Evolutionary conservation across 768 basidiomycete species (phyloP), one percentile per base, ranked within the genome.

Genomic region (Trametes cingulata): DNA sequence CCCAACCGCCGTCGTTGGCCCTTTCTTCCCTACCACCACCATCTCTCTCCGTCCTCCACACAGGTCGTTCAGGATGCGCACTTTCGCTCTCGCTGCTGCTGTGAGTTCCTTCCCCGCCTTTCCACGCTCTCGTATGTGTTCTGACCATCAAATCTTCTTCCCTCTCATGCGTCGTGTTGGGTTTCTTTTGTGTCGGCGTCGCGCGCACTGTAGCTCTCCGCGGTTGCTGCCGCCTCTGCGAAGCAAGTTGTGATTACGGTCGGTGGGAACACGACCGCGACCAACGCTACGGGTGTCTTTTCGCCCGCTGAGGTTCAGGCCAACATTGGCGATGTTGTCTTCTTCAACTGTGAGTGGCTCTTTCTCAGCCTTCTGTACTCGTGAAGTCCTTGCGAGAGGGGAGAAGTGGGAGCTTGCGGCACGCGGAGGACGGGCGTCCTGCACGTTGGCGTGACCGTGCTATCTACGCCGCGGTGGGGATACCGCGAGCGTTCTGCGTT

Each of bases 321-420:
- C 10, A 57, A 67, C 10, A 53, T 74, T 39, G 80, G 81, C 33
- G 85, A 86, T 63, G 72, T 73, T 14, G 78, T 87, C 58, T 29
- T 76, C 37, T 86, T 87, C 77, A 85, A 84, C 65, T 87, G 83
- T 83, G 66, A 59, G 77, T 66, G 5, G 17, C 19, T 19, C 24
- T 19, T 51, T 37, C 39, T 35, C n/a, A n/a, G n/a, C 20, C 35
- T 6, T 17, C 22, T 8, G 45, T 46, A 6, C 24, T 20, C 8
- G 9, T 46, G 8, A 37, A 4, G 29, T 33, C 6, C 29, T 10
- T 10, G 29, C 29, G 4, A 33, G 29, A 33, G 10, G 4, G 10
- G 29, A 10, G 10, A 10, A 10, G 29, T 5, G 6, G 29, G 29
- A 10, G 29, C 29, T 4, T 33, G 29, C 10, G 10, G 4, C 4